Percentiles rank a stretch among this genome's conserved stretches.
phyloP scores from a whole-genome alignment of 768 basidiomycete genomes.

The Neoboletus subvelutipes region DNA sequence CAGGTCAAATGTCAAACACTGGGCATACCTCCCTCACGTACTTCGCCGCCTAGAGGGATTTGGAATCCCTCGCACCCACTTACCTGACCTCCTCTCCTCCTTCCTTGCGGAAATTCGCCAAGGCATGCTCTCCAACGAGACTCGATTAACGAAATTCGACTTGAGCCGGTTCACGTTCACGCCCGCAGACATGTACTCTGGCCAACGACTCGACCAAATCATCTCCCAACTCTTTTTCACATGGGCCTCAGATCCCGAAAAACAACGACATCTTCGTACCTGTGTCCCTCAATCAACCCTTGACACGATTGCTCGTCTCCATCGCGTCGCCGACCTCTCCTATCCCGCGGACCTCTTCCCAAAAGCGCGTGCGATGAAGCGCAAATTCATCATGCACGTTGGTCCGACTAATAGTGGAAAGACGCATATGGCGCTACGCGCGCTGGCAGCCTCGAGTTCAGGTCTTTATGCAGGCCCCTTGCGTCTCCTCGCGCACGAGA shows the following conservation, averaged over 20 bases:
- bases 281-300: conserved; percentile 36
- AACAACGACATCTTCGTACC: conserved; percentile 23
- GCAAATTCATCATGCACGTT: conserved; percentile 91
- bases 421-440: conserved; percentile 89
- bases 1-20: conserved; percentile 36
- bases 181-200: conserved; percentile 25
- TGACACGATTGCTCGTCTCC: conserved; percentile 37
- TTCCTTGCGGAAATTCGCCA: conserved; percentile 42
- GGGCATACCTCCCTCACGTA: conserved; percentile 37
- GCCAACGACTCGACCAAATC: conserved; percentile 43
- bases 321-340: conserved; percentile 40
- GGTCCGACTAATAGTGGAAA: conserved; percentile 98
- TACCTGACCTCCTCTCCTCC: conserved; percentile 40
- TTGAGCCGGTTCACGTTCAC: conserved; percentile 45
- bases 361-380: conserved; percentile 55
- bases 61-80: conserved; percentile 45
- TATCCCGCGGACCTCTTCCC: conserved; percentile 50
- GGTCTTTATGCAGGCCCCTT: conserved; percentile 93
- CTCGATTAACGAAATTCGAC: conserved; percentile 32
- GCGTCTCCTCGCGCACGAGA: conserved; percentile 91
- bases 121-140: conserved; percentile 27
- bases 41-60: conserved; percentile 44
- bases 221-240: conserved; percentile 53
- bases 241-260: conserved; percentile 48
- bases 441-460: conserved; percentile 67